Percentiles rank a stretch among this genome's conserved stretches.
These are phyloP conservation scores for Claviceps spartinae DNA, from an alignment of 2,329 filamentous ascomycete species.

Conservation along the genomic window DNA sequence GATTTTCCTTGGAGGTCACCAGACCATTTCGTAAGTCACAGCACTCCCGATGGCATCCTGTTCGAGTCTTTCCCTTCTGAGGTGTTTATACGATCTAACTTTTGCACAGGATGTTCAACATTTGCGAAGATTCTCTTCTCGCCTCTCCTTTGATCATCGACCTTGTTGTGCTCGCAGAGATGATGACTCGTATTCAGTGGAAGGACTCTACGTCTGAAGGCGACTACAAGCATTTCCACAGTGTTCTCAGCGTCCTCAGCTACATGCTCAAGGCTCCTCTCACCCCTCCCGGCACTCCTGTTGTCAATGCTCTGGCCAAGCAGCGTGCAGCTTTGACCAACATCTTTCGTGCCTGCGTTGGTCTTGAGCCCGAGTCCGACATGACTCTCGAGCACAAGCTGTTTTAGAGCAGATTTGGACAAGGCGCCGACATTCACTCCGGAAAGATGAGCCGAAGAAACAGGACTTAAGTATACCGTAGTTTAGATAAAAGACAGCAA, in stretches of 20 bases:
- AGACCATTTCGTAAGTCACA: constrained; percentile 69
- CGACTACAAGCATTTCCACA: constrained; percentile 90
- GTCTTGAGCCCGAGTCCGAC: constrained; percentile 91
- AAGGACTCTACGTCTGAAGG: constrained; percentile 45
- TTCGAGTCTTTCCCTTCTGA: not conserved
- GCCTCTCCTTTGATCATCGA: constrained; percentile 96
- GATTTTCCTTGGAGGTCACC: constrained; percentile 97
- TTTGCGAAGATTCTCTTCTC: constrained; percentile 95
- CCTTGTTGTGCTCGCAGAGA: constrained; percentile 80
- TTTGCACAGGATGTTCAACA: constrained; percentile 76
- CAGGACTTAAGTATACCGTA: not conserved
- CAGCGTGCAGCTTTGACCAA: constrained; percentile 90
- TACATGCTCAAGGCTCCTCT: constrained; percentile 98
- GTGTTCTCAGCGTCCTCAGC: constrained; percentile 89
- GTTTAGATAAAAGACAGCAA: constrained; percentile 6
- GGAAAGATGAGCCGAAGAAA: too few species aligned
- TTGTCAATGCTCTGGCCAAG: constrained; percentile 91
- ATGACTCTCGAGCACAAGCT: constrained; percentile 99
- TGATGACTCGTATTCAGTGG: constrained; percentile 98
- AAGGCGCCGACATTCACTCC: not conserved
- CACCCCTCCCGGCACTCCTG: constrained; percentile 86
- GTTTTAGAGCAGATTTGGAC: constrained; percentile 39
- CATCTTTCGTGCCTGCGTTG: constrained; percentile 96
- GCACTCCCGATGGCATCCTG: not conserved
- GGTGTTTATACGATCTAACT: constrained; percentile 7